These are phyloP conservation scores for Skeletonema marinoi DNA, from an alignment of 108 stramenopile genomes.

Conservation along the genomic window DNA sequence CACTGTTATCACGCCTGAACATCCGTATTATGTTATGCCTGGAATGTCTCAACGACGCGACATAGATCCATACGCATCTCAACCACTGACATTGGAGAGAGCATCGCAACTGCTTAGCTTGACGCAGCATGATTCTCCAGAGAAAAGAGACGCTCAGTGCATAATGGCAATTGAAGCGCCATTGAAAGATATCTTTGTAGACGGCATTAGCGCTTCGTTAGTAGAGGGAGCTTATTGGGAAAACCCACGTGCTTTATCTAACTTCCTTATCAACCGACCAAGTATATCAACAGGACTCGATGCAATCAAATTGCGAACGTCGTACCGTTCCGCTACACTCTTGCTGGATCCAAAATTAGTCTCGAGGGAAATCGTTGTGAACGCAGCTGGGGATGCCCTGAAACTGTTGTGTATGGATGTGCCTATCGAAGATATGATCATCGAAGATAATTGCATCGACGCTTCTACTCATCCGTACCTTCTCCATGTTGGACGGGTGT, in stretches of 20 bases:
- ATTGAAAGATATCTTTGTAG: constrained; percentile 38
- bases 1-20: constrained; percentile 26
- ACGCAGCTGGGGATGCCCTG: constrained; percentile 36
- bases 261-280: constrained; percentile 33
- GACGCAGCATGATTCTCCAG: constrained; percentile 31
- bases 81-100: constrained; percentile 22
- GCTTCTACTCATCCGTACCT: constrained; percentile 25
- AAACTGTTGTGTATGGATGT: constrained; percentile 46
- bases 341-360: constrained; percentile 25
- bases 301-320: constrained; percentile 17
- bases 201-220: constrained; percentile 29
- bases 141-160: constrained; percentile 7
- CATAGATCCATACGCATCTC: constrained; percentile 16
- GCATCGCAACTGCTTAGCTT: constrained; percentile 28
- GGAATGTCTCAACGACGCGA: not conserved
- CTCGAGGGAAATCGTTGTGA: constrained; percentile 27
- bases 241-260: constrained; percentile 19
- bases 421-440: constrained; percentile 35
- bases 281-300: constrained; percentile 27
- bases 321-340: constrained; percentile 41
- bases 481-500: constrained; percentile 26
- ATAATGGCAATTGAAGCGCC: constrained; percentile 39
- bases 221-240: constrained; percentile 44
- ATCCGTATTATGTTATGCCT: constrained; percentile 31
- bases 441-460: constrained; percentile 1